Evolutionary conservation across 2,329 filamentous ascomycete species (phyloP), one percentile per base, ranked within the genome.

Genomic region (Colletotrichum salicis): DNA sequence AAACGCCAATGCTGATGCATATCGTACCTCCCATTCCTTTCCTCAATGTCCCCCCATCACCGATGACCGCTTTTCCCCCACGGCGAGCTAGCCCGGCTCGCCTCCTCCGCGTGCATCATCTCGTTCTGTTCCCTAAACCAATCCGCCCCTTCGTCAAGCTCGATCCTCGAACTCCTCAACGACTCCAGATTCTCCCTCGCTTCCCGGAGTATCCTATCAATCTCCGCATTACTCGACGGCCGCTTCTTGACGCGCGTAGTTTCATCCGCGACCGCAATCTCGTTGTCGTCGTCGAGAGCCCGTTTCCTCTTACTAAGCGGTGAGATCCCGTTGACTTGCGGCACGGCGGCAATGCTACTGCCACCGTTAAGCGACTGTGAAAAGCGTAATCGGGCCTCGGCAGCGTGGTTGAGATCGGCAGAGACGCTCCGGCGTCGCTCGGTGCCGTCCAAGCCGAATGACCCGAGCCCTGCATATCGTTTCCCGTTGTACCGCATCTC

Each of bases 101-200:
- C 69, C 67, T 83, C 81, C 72, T 80, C 81, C 70, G 79, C 82
- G 64, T 82, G 81, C 72, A 87, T 72, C 52, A 79, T 80, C 65
- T 83, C 81, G 48, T 82, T 85, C 76, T 87, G 85, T 64, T 82
- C 80, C 64, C 78, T 79, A 75, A 84, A 86, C 86, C 86, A 87
- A 24, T 80, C 79, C n/a, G 80, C 80, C 19, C 81, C 84, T 73
- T 86, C 81, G 72, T 86, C 84, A 78, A 87, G 80, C 68, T 86
- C 84, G 68, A 82, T 78, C 15, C 83, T 80, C 74, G 84, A 79
- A 62, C 80, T 79, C 48, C 80, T 80, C 52, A 87, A 80, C 73
- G 57, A 82, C 78, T 68, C 60, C 31, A 84, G 73, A 48, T 78
- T 81, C 69, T 83, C 80, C 33, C 62, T 64, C 33, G 82, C 83